Percentiles rank a stretch among this genome's conserved stretches.
These are phyloP conservation scores for Xanthoparmelia taractica DNA, from an alignment of 495 filamentous ascomycete species.

Conservation along the genomic window DNA sequence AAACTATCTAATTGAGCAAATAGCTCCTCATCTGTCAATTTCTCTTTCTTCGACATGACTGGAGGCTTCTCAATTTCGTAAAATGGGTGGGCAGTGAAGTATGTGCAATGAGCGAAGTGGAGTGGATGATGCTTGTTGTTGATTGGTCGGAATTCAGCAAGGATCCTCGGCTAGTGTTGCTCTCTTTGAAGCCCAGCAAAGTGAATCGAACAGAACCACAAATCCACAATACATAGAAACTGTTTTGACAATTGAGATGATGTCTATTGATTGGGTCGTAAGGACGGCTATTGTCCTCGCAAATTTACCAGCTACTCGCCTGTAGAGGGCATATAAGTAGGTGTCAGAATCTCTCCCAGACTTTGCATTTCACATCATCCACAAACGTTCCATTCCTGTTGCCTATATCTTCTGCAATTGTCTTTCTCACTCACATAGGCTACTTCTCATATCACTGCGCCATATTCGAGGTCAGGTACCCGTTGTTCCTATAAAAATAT, in stretches of 20 bases:
- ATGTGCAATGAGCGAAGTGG: background rate
- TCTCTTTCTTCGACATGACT: slow-evolving; percentile 34
- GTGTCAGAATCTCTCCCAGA: background rate
- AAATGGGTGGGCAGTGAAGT: slow-evolving; percentile 1
- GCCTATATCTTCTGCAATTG: background rate
- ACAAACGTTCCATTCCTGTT: background rate
- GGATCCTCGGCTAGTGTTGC: background rate
- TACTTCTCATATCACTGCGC: background rate
- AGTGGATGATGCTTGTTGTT: background rate
- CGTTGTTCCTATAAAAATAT: background rate
- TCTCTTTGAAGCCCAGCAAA: background rate
- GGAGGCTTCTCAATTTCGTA: slow-evolving; percentile 41
- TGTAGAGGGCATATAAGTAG: background rate
- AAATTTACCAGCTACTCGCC: background rate
- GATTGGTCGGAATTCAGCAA: background rate
- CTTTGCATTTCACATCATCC: background rate
- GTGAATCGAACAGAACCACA: background rate
- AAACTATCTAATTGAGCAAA: slow-evolving; percentile 60
- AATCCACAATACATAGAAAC: background rate
- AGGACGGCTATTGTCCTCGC: slow-evolving; percentile 1
- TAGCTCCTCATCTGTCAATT: slow-evolving; percentile 68
- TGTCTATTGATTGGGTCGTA: background rate
- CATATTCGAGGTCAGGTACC: background rate
- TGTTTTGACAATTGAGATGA: background rate
- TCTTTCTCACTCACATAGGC: background rate